Evolutionary conservation across 225 moss, liverwort and hornwort genomes (phyloP).

Genomic region (Bryum argenteum): DNA sequence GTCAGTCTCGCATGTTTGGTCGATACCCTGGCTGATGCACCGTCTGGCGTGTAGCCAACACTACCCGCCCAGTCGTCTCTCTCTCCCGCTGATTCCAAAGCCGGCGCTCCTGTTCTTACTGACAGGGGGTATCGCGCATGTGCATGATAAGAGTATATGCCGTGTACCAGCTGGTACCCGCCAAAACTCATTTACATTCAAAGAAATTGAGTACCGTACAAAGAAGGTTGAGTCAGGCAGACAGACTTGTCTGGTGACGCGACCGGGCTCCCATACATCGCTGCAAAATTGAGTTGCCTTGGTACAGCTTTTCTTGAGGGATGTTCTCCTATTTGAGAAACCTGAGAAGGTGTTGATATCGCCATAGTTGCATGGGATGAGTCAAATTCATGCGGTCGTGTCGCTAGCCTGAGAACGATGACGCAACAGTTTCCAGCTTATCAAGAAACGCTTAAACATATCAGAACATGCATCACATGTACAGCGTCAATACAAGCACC

Average conservation of each 20-base stretch:
- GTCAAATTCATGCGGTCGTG: background rate
- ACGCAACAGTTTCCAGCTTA: background rate
- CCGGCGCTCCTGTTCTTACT: too few species aligned
- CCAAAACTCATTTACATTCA: background rate
- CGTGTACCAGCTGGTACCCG: too few species aligned
- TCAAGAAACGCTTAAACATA: constrained; percentile 3
- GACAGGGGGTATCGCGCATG: too few species aligned
- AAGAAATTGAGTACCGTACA: constrained; percentile 38
- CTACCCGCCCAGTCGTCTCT: too few species aligned
- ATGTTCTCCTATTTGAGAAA: constrained; percentile 10
- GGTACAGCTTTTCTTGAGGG: constrained; percentile 21
- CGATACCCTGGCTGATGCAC: too few species aligned
- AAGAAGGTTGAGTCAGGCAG: constrained; percentile 31
- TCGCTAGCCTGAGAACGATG: background rate
- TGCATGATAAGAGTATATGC: too few species aligned
- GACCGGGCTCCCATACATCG: constrained; percentile 45
- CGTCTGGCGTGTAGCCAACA: too few species aligned
- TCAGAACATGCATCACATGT: background rate
- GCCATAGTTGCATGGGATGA: constrained; percentile 1
- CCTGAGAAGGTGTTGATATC: constrained; percentile 1
- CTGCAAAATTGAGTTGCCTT: constrained; percentile 47
- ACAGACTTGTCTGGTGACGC: constrained; percentile 34
- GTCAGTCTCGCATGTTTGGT: too few species aligned
- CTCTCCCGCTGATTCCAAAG: too few species aligned
- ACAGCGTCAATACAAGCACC: constrained; percentile 11